Percentiles rank a stretch among this genome's conserved stretches.
Evolutionary conservation across 129 eudicot genomes (phyloP).

Genomic region (Artemisia argyi): DNA sequence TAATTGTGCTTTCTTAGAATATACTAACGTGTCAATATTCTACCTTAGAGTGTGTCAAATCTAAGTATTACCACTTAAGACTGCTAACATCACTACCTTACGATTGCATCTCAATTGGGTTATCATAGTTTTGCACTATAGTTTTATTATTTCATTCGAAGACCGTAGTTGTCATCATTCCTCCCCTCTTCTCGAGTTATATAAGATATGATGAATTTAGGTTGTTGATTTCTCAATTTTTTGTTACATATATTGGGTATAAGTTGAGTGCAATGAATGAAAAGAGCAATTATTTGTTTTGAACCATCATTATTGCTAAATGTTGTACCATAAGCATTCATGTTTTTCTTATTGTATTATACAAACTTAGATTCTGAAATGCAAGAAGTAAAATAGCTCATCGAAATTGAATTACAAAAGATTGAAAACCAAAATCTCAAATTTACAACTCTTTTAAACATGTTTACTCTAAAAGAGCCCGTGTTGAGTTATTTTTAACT

Average conservation of each 20-base stretch:
- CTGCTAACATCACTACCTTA: no score
- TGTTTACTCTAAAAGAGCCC: not conserved
- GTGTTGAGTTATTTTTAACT: not conserved
- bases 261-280: constrained; percentile 16
- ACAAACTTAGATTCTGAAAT: not conserved
- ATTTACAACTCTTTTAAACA: not conserved
- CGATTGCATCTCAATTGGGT: constrained; percentile 4
- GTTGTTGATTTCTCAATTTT: constrained; percentile 14
- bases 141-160: constrained; percentile 1
- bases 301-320: constrained; percentile 9
- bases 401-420: not conserved
- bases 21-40: no score
- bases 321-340: constrained; percentile 8
- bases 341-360: not conserved
- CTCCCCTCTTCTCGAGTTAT: not conserved
- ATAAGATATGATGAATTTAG: constrained; percentile 10
- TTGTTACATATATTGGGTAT: constrained; percentile 1
- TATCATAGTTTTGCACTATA: not conserved
- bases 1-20: no score
- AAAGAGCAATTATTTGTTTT: constrained; percentile 4
- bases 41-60: no score
- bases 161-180: not conserved
- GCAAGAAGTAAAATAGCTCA: constrained; percentile 8
- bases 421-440: constrained; percentile 1
- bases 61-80: no score